Base-by-base conservation (phyloP, 225 moss, liverwort and hornwort genomes). In the Bryoerythrophyllum caledonicum region DNA sequence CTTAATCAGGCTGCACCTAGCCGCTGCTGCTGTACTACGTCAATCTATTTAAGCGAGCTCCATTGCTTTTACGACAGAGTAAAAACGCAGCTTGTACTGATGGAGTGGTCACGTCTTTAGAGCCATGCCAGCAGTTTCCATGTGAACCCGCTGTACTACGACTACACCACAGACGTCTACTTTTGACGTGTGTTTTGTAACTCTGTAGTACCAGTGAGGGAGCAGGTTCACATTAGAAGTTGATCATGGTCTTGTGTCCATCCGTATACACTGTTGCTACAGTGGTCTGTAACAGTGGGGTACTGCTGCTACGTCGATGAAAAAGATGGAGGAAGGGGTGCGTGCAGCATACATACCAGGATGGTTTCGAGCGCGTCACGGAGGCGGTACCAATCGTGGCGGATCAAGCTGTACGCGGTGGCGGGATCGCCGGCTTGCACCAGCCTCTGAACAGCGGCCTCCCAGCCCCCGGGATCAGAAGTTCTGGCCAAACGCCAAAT, bases 311-410 rank as follows among this genome's bases (percentile, higher is more conserved):
- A 44, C 44, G 44, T 44, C 19, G 48, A 49, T 49, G 48, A 17
- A 5, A 49, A 6, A 7, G 48, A 49, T 44, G 44, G 14, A 15
- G 44, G 15, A 44, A 15, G 44, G 44, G 48, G 48, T 17, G 48
- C 17, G 3, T 49, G 38, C 19, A 19, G 38, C 19, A 19, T 49
- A 16, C 19, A 34, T 19, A 91, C 93, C 90, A 80, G 87, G 52
- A 94, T 61, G 20, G 83, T 80, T 76, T 94, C 88, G 66, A 96
- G 89, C 24, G 94, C 86, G 32, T 91, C 88, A 20, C 81, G 86
- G 64, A 96, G 89, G 60, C 87, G 88, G 73, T 88, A 91, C 94
- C 92, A 92, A 40, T 96, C 96, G 75, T 94, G 86, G 71, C 83
- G 87, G 11, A 84, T 81, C 73, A 94, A 78, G 25, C 40, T 77